Conservation (phyloP, 2,329 filamentous ascomycete genomes). For the Hypoxylon sp. region DNA sequence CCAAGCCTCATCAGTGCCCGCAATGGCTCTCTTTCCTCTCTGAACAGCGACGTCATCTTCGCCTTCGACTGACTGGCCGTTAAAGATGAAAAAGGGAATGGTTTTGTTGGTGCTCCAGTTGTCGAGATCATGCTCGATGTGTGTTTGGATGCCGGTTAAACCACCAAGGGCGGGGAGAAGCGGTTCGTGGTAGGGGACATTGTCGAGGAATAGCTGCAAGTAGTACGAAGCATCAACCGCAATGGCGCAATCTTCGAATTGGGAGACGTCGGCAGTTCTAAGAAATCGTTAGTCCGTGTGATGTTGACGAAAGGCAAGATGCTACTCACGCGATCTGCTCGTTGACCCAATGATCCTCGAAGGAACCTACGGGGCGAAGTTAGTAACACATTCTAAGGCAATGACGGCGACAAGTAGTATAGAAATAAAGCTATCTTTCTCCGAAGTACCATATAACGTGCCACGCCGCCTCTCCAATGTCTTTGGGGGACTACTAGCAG, state of each 20-base stretch:
- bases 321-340: conserved; percentile 54
- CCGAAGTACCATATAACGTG: conserved; percentile 24
- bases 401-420: neutral
- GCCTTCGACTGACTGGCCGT: conserved; percentile 84
- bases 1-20: conserved; percentile 86
- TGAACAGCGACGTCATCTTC: conserved; percentile 79
- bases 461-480: neutral
- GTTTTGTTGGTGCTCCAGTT: conserved; percentile 79
- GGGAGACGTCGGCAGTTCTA: conserved; percentile 74
- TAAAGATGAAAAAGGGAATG: conserved; percentile 90
- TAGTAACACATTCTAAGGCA: conserved; percentile 32
- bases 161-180: conserved; percentile 92
- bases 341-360: conserved; percentile 61
- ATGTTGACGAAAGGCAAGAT: neutral
- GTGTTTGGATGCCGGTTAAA: conserved; percentile 81
- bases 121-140: conserved; percentile 83
- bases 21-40: conserved; percentile 75
- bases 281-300: conserved; percentile 30
- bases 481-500: conserved; percentile 6
- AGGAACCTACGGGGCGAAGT: conserved; percentile 53
- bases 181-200: conserved; percentile 81
- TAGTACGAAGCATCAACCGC: conserved; percentile 94
- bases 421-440: conserved; percentile 6
- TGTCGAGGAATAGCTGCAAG: conserved; percentile 82
- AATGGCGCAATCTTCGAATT: conserved; percentile 81